Evolutionary conservation across 768 basidiomycete species (phyloP).

Genomic region (Cyathus striatus): DNA sequence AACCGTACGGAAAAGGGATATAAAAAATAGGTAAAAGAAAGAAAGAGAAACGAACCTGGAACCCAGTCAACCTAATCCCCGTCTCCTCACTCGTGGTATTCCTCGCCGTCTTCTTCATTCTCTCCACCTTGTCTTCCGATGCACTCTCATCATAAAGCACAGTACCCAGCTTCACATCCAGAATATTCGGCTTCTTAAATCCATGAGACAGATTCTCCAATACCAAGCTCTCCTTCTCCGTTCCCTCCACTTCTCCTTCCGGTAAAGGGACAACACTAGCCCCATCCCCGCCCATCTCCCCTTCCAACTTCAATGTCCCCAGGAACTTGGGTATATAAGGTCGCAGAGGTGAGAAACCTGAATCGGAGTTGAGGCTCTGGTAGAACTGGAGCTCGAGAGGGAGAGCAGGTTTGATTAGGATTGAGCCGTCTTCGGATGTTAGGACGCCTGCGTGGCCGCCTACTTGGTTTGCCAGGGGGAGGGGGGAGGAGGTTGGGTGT

Average conservation of each 20-base stretch:
- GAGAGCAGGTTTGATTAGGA: conserved; percentile 77
- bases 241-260: too few species aligned
- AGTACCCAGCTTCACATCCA: conserved; percentile 93
- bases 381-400: conserved; percentile 71
- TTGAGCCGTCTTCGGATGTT: conserved; percentile 63
- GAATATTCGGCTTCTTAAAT: conserved; percentile 78
- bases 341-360: conserved; percentile 36
- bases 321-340: conserved; percentile 72
- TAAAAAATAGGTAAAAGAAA: neutral
- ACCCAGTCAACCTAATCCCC: conserved; percentile 84
- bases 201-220: conserved; percentile 75
- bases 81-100: conserved; percentile 70
- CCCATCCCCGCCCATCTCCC: conserved; percentile 38
- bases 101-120: conserved; percentile 70
- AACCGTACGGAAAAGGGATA: neutral
- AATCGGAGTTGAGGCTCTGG: conserved; percentile 39
- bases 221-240: conserved; percentile 81
- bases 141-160: conserved; percentile 73
- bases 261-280: too few species aligned
- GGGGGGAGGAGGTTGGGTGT: conserved; percentile 9
- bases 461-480: conserved; percentile 56
- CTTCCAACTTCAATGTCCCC: conserved; percentile 72
- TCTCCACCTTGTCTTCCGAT: conserved; percentile 64
- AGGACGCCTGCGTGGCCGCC: conserved; percentile 79
- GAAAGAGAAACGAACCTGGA: conserved; percentile 55